Evolutionary conservation across 2,329 filamentous ascomycete genomes (phyloP), one percentile per base, ranked within the genome.

Genomic region (Pestalotiopsis fici): DNA sequence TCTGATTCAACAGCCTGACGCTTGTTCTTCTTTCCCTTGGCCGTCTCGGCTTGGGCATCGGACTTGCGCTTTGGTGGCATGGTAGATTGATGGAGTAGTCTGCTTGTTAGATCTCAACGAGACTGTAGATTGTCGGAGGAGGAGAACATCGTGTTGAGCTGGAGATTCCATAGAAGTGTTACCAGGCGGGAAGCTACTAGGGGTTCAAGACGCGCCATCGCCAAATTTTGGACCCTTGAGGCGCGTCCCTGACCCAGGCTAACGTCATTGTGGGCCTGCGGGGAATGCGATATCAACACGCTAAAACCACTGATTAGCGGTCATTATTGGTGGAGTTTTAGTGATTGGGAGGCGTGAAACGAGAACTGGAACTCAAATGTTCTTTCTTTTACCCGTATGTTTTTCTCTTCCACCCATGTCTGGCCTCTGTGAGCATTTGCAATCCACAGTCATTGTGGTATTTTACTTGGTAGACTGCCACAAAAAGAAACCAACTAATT

Each of bases 61-160:
- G 59, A n/a, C 39, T 50, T 62, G 27, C 59, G 59, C 59, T 62
- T 62, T n/a, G 59, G 31, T n/a, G 59, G 23, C 59, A 62, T 62
- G 31, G 1, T 43, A 5, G 23, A 11, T 57, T 31, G 39, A 18
- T 50, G 3, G 43, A n/a, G 43, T 50, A 50, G 43, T 50, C 37
- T 11, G 37, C 5, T 43, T 43, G 35, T 39, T 13, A 39, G 35
- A 3, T 39, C 9, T 39, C 15, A 11, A 13, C 9, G 35, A 4
- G 9, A 39, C 4, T 39, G 9, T 13, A 39, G 35, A 4, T 11
- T 39, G 35, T 39, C 15, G 35, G 35, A 39, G 15, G 15, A 39
- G 35, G 35, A 39, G 39, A 1, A 43, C 13, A 43, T 15, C 13
- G 13, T 43, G 39, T 18, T 15, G 18, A 18, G 18, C 39, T 43